Percentiles rank a stretch among this genome's conserved stretches.
phyloP scores from a whole-genome alignment of 768 basidiomycete genomes.

The Cantharellus cinnabarinus region DNA sequence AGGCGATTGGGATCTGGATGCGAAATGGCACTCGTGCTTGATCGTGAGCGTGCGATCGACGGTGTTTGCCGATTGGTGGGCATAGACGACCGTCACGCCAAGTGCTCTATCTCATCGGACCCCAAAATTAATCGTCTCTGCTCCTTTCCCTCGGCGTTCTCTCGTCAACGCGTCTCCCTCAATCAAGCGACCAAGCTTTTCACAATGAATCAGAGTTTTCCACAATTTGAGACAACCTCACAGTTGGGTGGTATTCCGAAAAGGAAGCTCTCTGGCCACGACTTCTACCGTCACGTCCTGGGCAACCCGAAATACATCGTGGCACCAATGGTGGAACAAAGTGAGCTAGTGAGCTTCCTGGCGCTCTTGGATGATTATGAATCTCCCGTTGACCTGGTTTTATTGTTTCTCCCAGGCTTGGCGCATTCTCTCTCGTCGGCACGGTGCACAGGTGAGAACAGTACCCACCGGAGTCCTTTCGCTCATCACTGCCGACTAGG shows the following conservation, averaged over 20 bases:
- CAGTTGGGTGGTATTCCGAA: not conserved
- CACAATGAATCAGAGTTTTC: no score
- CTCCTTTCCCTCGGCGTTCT: not conserved
- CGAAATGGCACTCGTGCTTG: no score
- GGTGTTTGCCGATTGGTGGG: no score
- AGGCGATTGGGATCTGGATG: no score
- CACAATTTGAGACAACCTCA: no score
- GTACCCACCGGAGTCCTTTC: slow-evolving; percentile 14
- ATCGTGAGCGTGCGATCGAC: no score
- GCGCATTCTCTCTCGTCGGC: slow-evolving; percentile 61
- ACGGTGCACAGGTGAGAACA: slow-evolving; percentile 53
- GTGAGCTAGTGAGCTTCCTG: slow-evolving; percentile 57
- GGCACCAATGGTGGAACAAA: slow-evolving; percentile 98
- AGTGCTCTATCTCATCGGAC: no score
- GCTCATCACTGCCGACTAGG: slow-evolving; percentile 20
- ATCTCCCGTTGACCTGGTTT: not conserved
- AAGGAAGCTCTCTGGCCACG: slow-evolving; percentile 48
- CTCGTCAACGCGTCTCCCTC: no score
- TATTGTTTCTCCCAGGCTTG: slow-evolving; percentile 40
- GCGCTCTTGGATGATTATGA: not conserved
- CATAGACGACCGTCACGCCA: no score
- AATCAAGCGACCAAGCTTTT: no score
- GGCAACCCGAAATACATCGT: slow-evolving; percentile 78
- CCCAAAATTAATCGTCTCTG: no score
- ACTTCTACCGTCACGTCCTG: slow-evolving; percentile 60